Percentiles rank a stretch among this genome's conserved stretches.
Conservation (phyloP, 495 filamentous ascomycete species). For the Lasiosphaeria hispida region DNA sequence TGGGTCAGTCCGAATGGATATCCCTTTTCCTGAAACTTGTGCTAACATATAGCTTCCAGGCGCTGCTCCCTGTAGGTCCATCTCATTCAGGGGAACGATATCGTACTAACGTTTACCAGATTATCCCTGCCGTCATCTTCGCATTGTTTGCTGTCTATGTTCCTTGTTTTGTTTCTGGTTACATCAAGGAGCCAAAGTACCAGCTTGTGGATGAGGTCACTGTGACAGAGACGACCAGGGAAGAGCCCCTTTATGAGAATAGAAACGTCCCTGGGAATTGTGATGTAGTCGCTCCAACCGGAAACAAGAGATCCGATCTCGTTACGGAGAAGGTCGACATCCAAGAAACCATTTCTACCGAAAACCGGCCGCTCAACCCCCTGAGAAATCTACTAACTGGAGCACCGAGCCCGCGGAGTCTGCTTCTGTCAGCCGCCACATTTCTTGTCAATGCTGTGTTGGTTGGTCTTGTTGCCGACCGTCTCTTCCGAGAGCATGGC, state of each 20-base stretch:
- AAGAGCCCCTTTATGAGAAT: conserved; percentile 1
- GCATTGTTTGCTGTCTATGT: conserved; percentile 71
- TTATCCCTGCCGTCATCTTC: conserved; percentile 63
- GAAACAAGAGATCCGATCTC: conserved; percentile 18
- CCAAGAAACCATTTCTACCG: conserved; percentile 47
- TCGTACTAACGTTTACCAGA: conserved; percentile 36
- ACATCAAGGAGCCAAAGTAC: conserved; percentile 56
- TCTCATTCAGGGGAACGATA: background rate
- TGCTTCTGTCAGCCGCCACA: conserved; percentile 57
- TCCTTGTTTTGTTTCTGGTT: conserved; percentile 61
- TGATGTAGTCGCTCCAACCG: conserved; percentile 12
- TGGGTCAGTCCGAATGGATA: conserved; percentile 59
- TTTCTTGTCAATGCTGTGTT: conserved; percentile 67
- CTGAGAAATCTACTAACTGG: conserved; percentile 71
- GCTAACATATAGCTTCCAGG: conserved; percentile 21
- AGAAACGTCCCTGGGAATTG: conserved; percentile 26
- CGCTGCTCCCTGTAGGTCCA: conserved; percentile 37
- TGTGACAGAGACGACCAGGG: conserved; percentile 49
- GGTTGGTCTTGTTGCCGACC: conserved; percentile 65
- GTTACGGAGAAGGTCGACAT: conserved; percentile 43
- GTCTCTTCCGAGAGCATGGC: conserved; percentile 66
- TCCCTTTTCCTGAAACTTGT: background rate
- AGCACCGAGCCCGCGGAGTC: conserved; percentile 63
- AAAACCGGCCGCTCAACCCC: conserved; percentile 39
- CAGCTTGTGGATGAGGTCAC: conserved; percentile 59